Evolutionary conservation across 192 early-diverging fungal genomes (phyloP).

Genomic region (Geranomyces michiganensis): DNA sequence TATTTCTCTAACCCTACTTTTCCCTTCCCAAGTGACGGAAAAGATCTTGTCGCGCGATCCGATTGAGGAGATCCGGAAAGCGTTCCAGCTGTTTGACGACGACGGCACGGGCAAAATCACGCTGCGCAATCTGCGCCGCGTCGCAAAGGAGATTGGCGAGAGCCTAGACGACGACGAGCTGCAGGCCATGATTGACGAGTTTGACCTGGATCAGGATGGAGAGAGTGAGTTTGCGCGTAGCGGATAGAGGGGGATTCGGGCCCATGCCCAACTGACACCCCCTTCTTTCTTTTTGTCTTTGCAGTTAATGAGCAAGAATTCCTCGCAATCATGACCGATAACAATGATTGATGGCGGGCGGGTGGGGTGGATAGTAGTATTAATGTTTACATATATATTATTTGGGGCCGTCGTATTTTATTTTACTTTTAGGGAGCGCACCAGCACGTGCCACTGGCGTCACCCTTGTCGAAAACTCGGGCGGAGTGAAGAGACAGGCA

Average conservation of each 20-base stretch:
- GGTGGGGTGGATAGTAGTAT: no score
- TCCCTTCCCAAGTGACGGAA: constrained; percentile 62
- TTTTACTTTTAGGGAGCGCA: no score
- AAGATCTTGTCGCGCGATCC: constrained; percentile 72
- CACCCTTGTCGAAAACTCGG: no score
- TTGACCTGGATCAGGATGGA: constrained; percentile 83
- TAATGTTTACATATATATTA: not conserved
- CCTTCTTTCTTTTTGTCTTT: constrained; percentile 12
- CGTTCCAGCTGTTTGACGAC: constrained; percentile 84
- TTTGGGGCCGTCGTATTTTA: not conserved
- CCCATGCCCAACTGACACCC: constrained; percentile 4
- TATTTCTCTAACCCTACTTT: not conserved
- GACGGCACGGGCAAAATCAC: constrained; percentile 66
- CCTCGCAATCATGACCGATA: constrained; percentile 77
- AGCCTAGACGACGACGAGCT: constrained; percentile 79
- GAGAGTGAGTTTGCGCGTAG: no score
- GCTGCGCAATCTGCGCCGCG: constrained; percentile 64
- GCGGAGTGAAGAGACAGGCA: no score
- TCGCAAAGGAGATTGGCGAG: constrained; percentile 83
- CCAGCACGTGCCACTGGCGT: no score
- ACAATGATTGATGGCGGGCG: constrained; percentile 45
- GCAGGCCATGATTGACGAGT: constrained; percentile 88
- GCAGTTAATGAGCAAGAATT: constrained; percentile 84
- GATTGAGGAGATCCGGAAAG: constrained; percentile 79
- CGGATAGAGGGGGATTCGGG: constrained; percentile 16